phyloP scores from a whole-genome alignment of 768 basidiomycete genomes.

The Hericium rajendrae region DNA sequence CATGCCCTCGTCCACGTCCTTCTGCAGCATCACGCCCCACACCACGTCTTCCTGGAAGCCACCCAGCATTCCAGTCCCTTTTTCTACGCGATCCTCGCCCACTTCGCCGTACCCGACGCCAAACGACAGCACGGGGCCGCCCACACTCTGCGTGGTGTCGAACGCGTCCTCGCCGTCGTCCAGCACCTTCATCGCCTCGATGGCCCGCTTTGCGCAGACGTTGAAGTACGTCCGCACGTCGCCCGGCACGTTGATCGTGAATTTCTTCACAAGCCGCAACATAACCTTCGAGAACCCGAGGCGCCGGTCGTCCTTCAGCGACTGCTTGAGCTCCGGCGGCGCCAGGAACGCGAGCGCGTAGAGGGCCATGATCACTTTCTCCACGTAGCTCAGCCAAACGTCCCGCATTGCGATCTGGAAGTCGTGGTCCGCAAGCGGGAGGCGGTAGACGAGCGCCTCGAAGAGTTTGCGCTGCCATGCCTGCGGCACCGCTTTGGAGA shows the following conservation, averaged over 20 bases:
- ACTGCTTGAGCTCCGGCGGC: conserved; percentile 61
- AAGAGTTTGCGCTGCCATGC: conserved; percentile 53
- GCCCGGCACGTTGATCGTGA: conserved; percentile 38
- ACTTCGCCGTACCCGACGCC: conserved; percentile 82
- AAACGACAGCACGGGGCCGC: conserved; percentile 56
- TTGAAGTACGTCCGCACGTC: conserved; percentile 46
- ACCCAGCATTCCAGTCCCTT: conserved; percentile 66
- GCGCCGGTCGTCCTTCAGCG: conserved; percentile 52
- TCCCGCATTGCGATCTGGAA: conserved; percentile 57
- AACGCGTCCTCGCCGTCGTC: conserved; percentile 71
- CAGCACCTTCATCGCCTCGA: conserved; percentile 71
- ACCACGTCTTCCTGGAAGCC: conserved; percentile 57
- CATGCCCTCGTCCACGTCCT: conserved; percentile 65
- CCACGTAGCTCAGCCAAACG: conserved; percentile 67
- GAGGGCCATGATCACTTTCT: conserved; percentile 71
- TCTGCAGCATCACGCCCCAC: conserved; percentile 62
- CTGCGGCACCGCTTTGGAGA: conserved; percentile 52
- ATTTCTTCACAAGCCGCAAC: conserved; percentile 60
- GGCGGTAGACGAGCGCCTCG: conserved; percentile 63
- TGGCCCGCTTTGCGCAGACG: conserved; percentile 51
- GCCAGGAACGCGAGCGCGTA: conserved; percentile 84
- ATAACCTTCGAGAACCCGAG: conserved; percentile 65
- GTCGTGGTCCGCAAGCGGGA: conserved; percentile 75
- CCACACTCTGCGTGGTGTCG: conserved; percentile 50
- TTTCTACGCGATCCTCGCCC: conserved; percentile 54